Evolutionary conservation across 2,329 filamentous ascomycete genomes (phyloP).

Genomic region (Botrytis fragariae): DNA sequence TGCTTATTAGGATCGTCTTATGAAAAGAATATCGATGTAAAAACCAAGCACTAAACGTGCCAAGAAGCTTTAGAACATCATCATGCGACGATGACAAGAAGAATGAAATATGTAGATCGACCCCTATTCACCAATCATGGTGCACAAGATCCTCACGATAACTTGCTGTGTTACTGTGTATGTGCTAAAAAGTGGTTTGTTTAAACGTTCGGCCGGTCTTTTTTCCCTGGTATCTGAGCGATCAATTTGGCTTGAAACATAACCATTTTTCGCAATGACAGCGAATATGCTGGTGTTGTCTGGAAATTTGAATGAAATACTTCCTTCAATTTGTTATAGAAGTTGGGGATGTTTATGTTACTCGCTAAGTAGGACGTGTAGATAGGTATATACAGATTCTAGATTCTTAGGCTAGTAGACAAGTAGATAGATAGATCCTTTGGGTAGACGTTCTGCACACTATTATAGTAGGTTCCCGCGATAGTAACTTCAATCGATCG

Average conservation of each 20-base stretch:
- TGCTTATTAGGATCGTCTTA: background rate
- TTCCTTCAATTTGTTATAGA: background rate
- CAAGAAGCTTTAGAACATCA: background rate
- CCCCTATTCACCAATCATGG: conserved; percentile 13
- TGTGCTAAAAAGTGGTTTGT: conserved; percentile 1
- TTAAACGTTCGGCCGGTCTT: background rate
- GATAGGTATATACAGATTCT: background rate
- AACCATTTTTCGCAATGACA: background rate
- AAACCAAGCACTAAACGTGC: background rate
- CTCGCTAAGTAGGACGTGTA: background rate
- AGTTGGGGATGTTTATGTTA: background rate
- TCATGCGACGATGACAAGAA: conserved; percentile 14
- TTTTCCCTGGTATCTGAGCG: background rate
- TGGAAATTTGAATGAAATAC: background rate
- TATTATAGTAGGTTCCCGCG: background rate
- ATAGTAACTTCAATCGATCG: background rate
- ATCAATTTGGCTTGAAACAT: background rate
- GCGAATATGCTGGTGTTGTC: background rate
- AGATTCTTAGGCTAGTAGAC: background rate
- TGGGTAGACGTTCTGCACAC: background rate
- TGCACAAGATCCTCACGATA: background rate
- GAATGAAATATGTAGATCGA: conserved; percentile 10
- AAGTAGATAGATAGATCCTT: background rate
- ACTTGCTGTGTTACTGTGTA: background rate
- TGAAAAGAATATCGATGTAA: background rate